Percentiles rank a stretch among this genome's conserved stretches.
Evolutionary conservation across 2,329 filamentous ascomycete genomes (phyloP).

Genomic region (Chalaropsis thielavioides): DNA sequence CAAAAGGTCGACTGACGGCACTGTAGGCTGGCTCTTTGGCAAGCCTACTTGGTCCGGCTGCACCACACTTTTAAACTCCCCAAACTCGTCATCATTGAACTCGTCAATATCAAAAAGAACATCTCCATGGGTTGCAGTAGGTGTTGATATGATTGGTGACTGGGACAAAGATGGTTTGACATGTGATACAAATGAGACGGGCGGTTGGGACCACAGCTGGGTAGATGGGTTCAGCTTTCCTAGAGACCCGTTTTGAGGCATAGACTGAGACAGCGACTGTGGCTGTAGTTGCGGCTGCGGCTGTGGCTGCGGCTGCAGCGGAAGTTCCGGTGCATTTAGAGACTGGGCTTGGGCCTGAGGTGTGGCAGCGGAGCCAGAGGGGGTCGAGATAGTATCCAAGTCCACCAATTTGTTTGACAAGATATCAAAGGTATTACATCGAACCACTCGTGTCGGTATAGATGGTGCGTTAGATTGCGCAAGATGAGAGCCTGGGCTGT

Average conservation of each 20-base stretch:
- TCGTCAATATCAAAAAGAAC: slow-evolving; percentile 51
- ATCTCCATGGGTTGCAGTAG: slow-evolving; percentile 30
- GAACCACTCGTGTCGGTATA: slow-evolving; percentile 22
- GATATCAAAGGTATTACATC: slow-evolving; percentile 39
- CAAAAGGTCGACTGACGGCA: slow-evolving; percentile 29
- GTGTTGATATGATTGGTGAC: slow-evolving; percentile 18
- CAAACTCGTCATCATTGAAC: slow-evolving; percentile 30
- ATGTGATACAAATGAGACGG: neutral
- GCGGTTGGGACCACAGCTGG: neutral
- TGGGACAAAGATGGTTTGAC: neutral
- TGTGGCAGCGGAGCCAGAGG: neutral
- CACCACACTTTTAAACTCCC: slow-evolving; percentile 30
- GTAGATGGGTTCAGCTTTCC: slow-evolving; percentile 16
- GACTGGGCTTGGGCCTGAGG: neutral
- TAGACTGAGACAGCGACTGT: slow-evolving; percentile 4
- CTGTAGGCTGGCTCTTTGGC: slow-evolving; percentile 2
- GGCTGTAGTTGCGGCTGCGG: neutral
- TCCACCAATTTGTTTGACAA: slow-evolving; percentile 39
- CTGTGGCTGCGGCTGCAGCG: neutral
- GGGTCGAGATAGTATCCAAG: slow-evolving; percentile 19
- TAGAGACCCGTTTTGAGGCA: slow-evolving; percentile 18
- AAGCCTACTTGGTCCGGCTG: neutral
- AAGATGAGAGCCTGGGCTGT: neutral
- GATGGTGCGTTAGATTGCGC: neutral
- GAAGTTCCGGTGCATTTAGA: neutral